Percentiles rank a stretch among this genome's conserved stretches.
Evolutionary conservation across 495 filamentous ascomycete species (phyloP).

Genomic region (Podospora bellae-mahoneyi): DNA sequence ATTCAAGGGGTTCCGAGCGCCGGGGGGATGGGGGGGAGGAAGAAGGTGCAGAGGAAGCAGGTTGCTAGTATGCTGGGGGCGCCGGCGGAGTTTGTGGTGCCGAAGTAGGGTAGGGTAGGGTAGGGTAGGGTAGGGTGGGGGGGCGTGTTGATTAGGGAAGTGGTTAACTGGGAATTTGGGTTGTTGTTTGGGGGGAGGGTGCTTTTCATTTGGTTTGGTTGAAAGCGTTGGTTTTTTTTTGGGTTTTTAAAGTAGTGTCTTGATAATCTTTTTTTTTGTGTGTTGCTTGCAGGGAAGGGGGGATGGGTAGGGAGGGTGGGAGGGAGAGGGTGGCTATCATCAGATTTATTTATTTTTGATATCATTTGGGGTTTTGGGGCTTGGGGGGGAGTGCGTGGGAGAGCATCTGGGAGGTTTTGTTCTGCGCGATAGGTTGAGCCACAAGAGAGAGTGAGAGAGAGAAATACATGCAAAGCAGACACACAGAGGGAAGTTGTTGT

Average conservation of each 20-base stretch:
- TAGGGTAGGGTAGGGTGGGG: no score
- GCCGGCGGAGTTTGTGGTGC: slow-evolving; percentile 24
- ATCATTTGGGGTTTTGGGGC: not conserved
- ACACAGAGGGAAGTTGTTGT: not conserved
- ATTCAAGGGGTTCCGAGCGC: slow-evolving; percentile 68
- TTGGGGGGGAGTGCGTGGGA: no score
- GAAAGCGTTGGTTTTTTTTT: not conserved
- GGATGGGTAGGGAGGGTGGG: not conserved
- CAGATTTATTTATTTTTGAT: not conserved
- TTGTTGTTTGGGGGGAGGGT: not conserved
- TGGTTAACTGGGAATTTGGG: slow-evolving; percentile 3
- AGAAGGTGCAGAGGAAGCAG: slow-evolving; percentile 62
- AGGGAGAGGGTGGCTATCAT: not conserved
- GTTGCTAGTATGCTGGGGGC: slow-evolving; percentile 63
- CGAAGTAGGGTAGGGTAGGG: not conserved
- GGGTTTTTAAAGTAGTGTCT: not conserved
- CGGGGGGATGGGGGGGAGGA: slow-evolving; percentile 56
- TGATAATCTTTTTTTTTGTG: not conserved
- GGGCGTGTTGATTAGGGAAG: not conserved
- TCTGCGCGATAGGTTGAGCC: no score
- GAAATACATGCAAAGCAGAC: not conserved
- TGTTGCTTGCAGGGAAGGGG: not conserved
- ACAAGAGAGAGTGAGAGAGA: no score
- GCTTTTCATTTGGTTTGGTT: not conserved
- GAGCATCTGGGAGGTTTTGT: no score